phyloP scores from a whole-genome alignment of 1,284 basidiomycete genomes.

The Cutaneotrichosporon arboriforme region DNA sequence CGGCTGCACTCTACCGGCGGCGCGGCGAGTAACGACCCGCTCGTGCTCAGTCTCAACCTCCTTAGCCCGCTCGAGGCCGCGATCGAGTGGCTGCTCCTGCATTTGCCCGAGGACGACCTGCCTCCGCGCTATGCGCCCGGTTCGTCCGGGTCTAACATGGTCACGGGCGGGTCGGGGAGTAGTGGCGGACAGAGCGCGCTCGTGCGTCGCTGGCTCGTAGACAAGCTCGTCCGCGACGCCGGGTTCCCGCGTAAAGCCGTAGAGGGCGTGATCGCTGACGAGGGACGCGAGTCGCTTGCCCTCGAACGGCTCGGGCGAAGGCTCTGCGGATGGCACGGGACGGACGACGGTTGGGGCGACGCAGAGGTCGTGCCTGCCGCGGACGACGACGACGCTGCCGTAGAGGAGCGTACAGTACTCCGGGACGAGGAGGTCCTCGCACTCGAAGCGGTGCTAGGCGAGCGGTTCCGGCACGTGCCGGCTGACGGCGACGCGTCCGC shows the following conservation, averaged over 20 bases:
- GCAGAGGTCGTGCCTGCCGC: conserved; percentile 51
- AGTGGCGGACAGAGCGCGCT: conserved; percentile 54
- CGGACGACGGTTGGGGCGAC: conserved; percentile 45
- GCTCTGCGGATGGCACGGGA: conserved; percentile 48
- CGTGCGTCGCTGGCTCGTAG: conserved; percentile 72
- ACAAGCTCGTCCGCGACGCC: conserved; percentile 73
- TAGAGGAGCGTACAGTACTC: conserved; percentile 54
- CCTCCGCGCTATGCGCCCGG: conserved; percentile 65
- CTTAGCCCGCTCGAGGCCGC: conserved; percentile 54
- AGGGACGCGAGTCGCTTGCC: conserved; percentile 38
- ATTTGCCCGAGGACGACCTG: conserved; percentile 51
- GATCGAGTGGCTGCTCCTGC: conserved; percentile 51
- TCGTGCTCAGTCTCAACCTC: conserved; percentile 51
- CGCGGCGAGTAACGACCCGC: conserved; percentile 27
- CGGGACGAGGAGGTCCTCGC: conserved; percentile 69
- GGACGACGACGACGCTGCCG: conserved; percentile 32
- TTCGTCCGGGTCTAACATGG: conserved; percentile 58
- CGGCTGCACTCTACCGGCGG: conserved; percentile 30
- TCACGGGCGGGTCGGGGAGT: conserved; percentile 56
- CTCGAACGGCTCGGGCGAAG: conserved; percentile 46
- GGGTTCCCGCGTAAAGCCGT: conserved; percentile 75
- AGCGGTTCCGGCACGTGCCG: conserved; percentile 38
- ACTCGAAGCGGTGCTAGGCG: conserved; percentile 53
- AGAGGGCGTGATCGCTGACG: conserved; percentile 51
- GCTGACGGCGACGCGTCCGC: conserved; percentile 40